Evolutionary conservation across 495 filamentous ascomycete genomes (phyloP), one percentile per base, ranked within the genome.

Genomic region (Chaetomium cochliodes): DNA sequence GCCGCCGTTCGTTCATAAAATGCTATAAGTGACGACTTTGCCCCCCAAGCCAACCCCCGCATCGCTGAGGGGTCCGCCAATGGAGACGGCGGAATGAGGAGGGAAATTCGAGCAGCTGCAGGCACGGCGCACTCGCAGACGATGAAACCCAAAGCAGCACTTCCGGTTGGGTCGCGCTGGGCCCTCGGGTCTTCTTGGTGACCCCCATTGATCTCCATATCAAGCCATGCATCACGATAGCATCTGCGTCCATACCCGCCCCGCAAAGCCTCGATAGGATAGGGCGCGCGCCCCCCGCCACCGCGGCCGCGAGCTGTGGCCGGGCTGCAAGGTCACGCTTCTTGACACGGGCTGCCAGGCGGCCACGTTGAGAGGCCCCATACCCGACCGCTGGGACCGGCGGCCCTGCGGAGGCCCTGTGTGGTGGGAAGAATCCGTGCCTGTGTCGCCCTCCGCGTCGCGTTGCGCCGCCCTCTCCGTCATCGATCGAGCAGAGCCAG

Each of bases 71-170:
- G 15, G 15, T n/a, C 18, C 42, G n/a, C 44, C 44, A 47, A n/a
- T 47, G 44, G 44, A n/a, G 18, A 22, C 2, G 44, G 5, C 18
- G 44, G 0, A 18, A 18, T 9, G 28, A 59, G 13, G 41, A 44
- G 41, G 13, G 13, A 44, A 18, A 44, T 50, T 37, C 26, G 22
- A 15, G 26, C 28, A 58, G n/a, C 46, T 58, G 60, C 60, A 67
- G 60, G 54, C 60, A 67, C 42, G 65, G 53, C 59, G 58, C 58
- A 42, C 52, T 25, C 25, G 47, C 58, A 22, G 65, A 2, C 65
- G 18, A 67, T 67, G 65, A 52, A 64, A 67, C 65, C 49, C 65
- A 59, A 60, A 46, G 28, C 44, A 58, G 50, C 55, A 63, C 44
- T 52, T 59, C 55, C 60, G 54, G 60, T 47, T 52, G 60, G 65